Percentiles rank a stretch among this genome's conserved stretches.
Conservation (phyloP, 345 rosid genomes). For the Arabidopsis suecica region DNA sequence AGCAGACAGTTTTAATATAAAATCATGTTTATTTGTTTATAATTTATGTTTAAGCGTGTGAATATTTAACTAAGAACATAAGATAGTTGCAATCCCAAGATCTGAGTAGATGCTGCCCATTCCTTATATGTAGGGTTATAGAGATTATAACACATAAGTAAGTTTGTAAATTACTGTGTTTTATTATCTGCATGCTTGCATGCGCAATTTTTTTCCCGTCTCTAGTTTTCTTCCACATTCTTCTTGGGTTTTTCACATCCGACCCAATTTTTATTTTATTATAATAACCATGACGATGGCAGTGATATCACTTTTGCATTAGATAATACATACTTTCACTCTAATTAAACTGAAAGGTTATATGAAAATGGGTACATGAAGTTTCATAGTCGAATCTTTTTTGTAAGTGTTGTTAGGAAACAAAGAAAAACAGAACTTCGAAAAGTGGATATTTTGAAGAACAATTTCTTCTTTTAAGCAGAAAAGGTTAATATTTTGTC, state of each 20-base stretch:
- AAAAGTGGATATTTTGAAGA: conserved; percentile 20
- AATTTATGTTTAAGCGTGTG: conserved; percentile 42
- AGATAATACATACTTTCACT: neutral
- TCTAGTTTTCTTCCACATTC: conserved; percentile 32
- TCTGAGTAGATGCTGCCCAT: conserved; percentile 51
- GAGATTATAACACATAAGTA: conserved; percentile 66
- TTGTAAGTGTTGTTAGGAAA: neutral
- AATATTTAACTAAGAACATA: conserved; percentile 26
- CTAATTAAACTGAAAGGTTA: conserved; percentile 5
- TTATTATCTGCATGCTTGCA: conserved; percentile 52
- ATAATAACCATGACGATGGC: conserved; percentile 37
- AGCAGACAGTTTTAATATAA: conserved; percentile 29
- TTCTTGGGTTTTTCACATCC: conserved; percentile 37
- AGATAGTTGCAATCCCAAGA: conserved; percentile 45
- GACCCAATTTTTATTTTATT: conserved; percentile 14
- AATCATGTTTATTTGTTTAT: conserved; percentile 20
- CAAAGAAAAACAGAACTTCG: conserved; percentile 19
- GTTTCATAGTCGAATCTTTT: conserved; percentile 21
- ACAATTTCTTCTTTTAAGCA: neutral
- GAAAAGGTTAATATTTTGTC: conserved; percentile 27
- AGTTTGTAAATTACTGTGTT: conserved; percentile 43
- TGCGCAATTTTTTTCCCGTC: conserved; percentile 61
- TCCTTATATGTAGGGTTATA: conserved; percentile 46
- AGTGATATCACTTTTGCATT: conserved; percentile 24
- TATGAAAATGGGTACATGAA: conserved; percentile 9